Base-by-base conservation (phyloP, 2,329 filamentous ascomycete genomes). In the Aspergillus carbonarius region DNA sequence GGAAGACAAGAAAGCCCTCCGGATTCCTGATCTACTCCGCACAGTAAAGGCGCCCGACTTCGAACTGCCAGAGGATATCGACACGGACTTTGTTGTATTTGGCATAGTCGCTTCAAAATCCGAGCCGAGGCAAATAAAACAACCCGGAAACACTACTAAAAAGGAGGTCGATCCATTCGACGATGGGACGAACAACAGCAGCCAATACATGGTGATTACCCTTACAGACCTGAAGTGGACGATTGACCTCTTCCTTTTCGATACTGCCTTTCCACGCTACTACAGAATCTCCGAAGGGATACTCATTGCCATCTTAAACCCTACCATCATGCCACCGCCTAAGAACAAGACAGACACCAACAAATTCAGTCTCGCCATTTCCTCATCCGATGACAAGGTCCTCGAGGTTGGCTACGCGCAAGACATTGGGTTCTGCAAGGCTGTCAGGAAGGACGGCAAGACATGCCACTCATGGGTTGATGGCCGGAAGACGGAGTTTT, bases 271-370 rank as follows among this genome's bases (percentile, higher is more conserved):
- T 68, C 88, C 91, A 15, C 87, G 90, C 55, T 99, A 95, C 78
- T 98, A 93, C 89, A 96, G 96, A 71, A 80, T 98, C n/a, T 88
- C 88, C 0, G 85, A 91, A 1, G 95, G 95, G n/a, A 97, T 93
- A 0, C 84, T 98, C 1, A 82, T 99, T 57, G 95, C 93, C 5
- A 90, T 99, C 25, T 81, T 99, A 30, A 99, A 99, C 70, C 95
- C 95, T 1, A 87, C 82, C 17, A 89, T 98, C 66, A 91, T 99
- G 87, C 92, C 93, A 3, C 93, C 93, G 0, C 89, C 90, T 0
- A 86, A 86, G 1, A 85, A 88, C 18, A 87, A 87, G 60, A 82
- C 86, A 15, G 90, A 93, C 62, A 93, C 90, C 0, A 92, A 92
- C 25, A 86, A 87, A 32, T 99, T 98, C 76, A 91, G 88, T 51